phyloP scores from a whole-genome alignment of 371 early-diverging fungal species.

The Fennellomyces sp. region DNA sequence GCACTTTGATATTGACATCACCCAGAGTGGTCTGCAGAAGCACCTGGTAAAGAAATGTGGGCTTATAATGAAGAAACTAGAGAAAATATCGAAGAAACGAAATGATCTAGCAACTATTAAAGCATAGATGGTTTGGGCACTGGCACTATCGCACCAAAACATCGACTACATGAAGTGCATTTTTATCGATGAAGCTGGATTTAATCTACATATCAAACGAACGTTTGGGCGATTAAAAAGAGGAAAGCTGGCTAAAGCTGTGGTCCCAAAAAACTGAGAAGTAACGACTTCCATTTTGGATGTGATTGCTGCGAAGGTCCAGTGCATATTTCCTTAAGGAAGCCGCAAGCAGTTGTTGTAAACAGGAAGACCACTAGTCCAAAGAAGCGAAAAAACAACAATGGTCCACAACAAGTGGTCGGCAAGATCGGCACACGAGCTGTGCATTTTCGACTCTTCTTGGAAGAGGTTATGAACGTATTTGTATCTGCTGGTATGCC shows the following conservation, averaged over 20 bases:
- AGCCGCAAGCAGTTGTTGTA: no score
- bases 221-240: slow-evolving; percentile 11
- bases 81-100: background rate
- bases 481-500: no score
- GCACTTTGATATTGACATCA: background rate
- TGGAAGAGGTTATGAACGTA: no score
- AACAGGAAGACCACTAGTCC: no score
- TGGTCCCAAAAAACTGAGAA: background rate
- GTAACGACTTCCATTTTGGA: slow-evolving; percentile 7
- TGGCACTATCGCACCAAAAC: background rate
- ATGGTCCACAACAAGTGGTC: no score
- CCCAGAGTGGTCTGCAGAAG: slow-evolving; percentile 7
- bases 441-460: no score
- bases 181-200: slow-evolving; percentile 19
- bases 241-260: slow-evolving; percentile 8
- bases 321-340: no score
- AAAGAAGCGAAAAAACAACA: no score
- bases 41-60: slow-evolving; percentile 14
- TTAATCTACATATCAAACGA: slow-evolving; percentile 13
- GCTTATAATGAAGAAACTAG: slow-evolving; percentile 22
- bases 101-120: background rate
- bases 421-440: no score
- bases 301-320: slow-evolving; percentile 9
- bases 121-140: background rate
- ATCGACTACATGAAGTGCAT: slow-evolving; percentile 2